phyloP scores from a whole-genome alignment of 164 flowering plant species.

The Chimonanthus salicifolius region DNA sequence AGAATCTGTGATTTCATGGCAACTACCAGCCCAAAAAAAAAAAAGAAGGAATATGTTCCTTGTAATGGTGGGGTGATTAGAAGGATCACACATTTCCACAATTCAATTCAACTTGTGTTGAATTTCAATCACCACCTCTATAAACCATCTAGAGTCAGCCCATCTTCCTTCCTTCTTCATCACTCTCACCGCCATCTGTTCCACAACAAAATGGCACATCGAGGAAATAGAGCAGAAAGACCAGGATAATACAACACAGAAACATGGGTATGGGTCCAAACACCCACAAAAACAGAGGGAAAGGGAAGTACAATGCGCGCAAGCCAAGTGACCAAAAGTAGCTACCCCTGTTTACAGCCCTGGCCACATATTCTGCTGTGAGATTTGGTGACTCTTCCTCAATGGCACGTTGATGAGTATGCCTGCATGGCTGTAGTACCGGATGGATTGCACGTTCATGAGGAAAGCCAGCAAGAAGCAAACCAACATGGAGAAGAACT shows the following conservation, averaged over 20 bases:
- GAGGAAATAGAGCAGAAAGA: slow-evolving; percentile 49
- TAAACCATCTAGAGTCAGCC: slow-evolving; percentile 2
- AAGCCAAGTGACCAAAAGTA: slow-evolving; percentile 83
- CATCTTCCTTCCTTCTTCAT: slow-evolving; percentile 4
- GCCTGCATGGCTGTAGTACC: slow-evolving; percentile 48
- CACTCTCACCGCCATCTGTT: neutral
- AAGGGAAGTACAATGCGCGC: slow-evolving; percentile 74
- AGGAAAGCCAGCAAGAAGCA: slow-evolving; percentile 75
- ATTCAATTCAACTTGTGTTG: slow-evolving; percentile 5
- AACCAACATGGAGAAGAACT: slow-evolving; percentile 61
- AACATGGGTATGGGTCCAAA: slow-evolving; percentile 92
- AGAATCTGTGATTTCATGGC: neutral
- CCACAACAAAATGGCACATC: slow-evolving; percentile 33
- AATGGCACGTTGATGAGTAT: slow-evolving; percentile 14
- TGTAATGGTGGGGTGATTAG: neutral
- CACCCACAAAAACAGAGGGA: slow-evolving; percentile 81
- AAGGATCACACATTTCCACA: neutral
- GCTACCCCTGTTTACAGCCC: slow-evolving; percentile 57
- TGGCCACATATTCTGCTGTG: slow-evolving; percentile 54
- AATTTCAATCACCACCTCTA: neutral
- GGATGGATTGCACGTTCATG: slow-evolving; percentile 67
- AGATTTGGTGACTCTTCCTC: slow-evolving; percentile 29
- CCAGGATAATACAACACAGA: slow-evolving; percentile 37
- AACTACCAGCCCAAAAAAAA: neutral
- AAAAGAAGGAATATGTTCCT: neutral